Percentiles rank a stretch among this genome's conserved stretches.
These are phyloP conservation scores for Torulaspora indica DNA, from an alignment of 805 yeast genomes.

Conservation along the genomic window DNA sequence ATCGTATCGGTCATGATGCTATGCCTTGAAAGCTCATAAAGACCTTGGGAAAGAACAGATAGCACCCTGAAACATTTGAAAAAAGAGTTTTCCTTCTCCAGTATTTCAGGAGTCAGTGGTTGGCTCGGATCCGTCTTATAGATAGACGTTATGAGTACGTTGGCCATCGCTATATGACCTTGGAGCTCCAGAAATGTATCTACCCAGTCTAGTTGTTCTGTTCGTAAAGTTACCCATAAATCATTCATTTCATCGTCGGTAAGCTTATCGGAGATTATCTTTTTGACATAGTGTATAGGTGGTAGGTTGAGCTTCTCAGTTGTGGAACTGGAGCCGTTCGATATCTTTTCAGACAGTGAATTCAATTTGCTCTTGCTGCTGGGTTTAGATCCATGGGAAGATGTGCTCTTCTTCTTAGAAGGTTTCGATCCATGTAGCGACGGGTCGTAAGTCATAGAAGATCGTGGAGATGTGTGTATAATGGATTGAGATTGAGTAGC, in stretches of 20 bases:
- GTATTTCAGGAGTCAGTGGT: slow-evolving; percentile 38
- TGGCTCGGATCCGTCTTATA: slow-evolving; percentile 28
- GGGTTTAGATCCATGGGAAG: slow-evolving; percentile 5
- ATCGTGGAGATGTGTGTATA: slow-evolving; percentile 4
- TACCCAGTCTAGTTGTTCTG: slow-evolving; percentile 86
- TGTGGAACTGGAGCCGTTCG: slow-evolving; percentile 22
- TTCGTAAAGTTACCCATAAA: slow-evolving; percentile 85
- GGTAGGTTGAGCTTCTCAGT: slow-evolving; percentile 39
- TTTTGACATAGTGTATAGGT: slow-evolving; percentile 74
- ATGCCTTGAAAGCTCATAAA: slow-evolving; percentile 28
- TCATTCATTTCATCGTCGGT: slow-evolving; percentile 68
- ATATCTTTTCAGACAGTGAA: slow-evolving; percentile 17
- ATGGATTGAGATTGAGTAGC: background rate
- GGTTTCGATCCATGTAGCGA: slow-evolving; percentile 4
- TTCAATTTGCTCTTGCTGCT: slow-evolving; percentile 6
- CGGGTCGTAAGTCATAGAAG: slow-evolving; percentile 5
- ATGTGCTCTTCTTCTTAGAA: slow-evolving; percentile 2
- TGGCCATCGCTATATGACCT: slow-evolving; percentile 75
- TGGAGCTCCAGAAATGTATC: slow-evolving; percentile 67
- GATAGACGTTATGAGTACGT: slow-evolving; percentile 51
- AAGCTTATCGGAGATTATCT: slow-evolving; percentile 64
- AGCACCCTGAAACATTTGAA: slow-evolving; percentile 68
- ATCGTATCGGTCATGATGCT: slow-evolving; percentile 53
- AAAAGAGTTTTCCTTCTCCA: slow-evolving; percentile 71
- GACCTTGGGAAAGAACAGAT: slow-evolving; percentile 27